These are phyloP conservation scores for Capronia americana DNA, from an alignment of 2,329 filamentous ascomycete species.

Conservation along the genomic window DNA sequence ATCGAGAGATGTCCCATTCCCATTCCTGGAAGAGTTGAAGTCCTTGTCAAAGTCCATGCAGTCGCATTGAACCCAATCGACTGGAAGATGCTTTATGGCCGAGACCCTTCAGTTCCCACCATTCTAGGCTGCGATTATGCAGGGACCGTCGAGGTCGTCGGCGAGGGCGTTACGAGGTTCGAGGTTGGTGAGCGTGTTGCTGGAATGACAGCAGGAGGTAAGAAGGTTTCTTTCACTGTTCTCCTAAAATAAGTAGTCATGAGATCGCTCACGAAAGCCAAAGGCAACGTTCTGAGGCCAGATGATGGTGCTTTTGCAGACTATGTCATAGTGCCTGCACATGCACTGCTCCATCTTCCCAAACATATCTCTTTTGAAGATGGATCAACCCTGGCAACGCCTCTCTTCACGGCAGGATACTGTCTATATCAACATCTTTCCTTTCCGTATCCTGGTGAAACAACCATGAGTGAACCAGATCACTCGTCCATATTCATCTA, in stretches of 20 bases:
- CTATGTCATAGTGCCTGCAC: not conserved
- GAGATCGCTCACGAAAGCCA: too few relatives aligned
- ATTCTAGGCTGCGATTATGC: constrained; percentile 8
- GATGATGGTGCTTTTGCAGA: not conserved
- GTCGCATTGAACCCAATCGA: constrained; percentile 9
- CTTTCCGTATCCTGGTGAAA: not conserved
- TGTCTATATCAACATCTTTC: constrained; percentile 11
- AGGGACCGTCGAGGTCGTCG: not conserved
- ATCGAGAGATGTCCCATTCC: constrained; percentile 2
- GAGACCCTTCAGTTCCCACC: not conserved
- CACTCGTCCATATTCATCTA: constrained; percentile 1
- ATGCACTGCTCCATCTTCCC: not conserved
- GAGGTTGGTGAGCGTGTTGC: constrained; percentile 1
- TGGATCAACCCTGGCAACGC: constrained; percentile 1
- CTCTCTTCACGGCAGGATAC: constrained; percentile 3
- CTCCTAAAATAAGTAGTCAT: too few relatives aligned
- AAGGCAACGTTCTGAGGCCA: not conserved
- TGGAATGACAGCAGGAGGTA: not conserved
- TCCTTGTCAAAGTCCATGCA: not conserved
- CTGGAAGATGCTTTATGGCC: constrained; percentile 15
- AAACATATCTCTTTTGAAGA: constrained; percentile 8
- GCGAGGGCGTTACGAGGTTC: too few relatives aligned
- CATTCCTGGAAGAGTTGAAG: not conserved
- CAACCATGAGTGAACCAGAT: not conserved
- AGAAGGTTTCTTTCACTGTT: too few relatives aligned